Base-by-base conservation (phyloP, 73 alveolate genomes). In the Durusdinium trenchii region DNA sequence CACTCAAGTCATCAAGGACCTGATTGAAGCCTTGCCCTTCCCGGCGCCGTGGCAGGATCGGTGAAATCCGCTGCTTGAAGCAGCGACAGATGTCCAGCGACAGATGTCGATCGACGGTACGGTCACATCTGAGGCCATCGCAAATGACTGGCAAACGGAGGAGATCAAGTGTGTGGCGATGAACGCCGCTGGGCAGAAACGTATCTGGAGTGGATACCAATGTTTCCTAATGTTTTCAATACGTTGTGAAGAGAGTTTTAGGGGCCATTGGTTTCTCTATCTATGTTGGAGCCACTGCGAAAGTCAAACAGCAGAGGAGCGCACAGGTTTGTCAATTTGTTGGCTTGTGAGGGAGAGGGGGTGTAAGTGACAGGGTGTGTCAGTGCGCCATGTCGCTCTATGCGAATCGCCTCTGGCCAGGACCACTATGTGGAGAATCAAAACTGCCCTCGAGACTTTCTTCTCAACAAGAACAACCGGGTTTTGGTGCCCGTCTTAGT, bases 401-500 rank as follows among this genome's bases (percentile, higher is more conserved):
- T n/a, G n/a, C n/a, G n/a, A n/a, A n/a, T n/a, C 30, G 51, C 9
- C 30, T 14, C 30, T 38, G 30, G 40, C 54, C 62, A 89, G 96
- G 96, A 89, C 86, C 96, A 89, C 86, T 89, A 89, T 32, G 96
- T 89, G 51, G 82, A 89, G 96, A 73, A 89, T 86, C 96, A 89
- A 83, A 89, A 89, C 96, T 89, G 96, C 51, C 96, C 96, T 38
- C 61, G 86, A 12, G 96, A 89, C 28, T 89, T 89, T 50, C 45
- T 89, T 84, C 61, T 89, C 86, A 89, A 89, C 86, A 89, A 89
- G 71, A 89, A 89, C 96, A 89, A 89, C 43, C 96, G 96, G 73
- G 96, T 89, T 20, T 51, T 89, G 71, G 96, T 36, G 35, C 30
- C 86, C 32, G 46, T 18, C 81, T 40, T 35, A 38, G 95, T 78